Conservation (phyloP, 345 rosid genomes). For the Eucalyptus brandiana region DNA sequence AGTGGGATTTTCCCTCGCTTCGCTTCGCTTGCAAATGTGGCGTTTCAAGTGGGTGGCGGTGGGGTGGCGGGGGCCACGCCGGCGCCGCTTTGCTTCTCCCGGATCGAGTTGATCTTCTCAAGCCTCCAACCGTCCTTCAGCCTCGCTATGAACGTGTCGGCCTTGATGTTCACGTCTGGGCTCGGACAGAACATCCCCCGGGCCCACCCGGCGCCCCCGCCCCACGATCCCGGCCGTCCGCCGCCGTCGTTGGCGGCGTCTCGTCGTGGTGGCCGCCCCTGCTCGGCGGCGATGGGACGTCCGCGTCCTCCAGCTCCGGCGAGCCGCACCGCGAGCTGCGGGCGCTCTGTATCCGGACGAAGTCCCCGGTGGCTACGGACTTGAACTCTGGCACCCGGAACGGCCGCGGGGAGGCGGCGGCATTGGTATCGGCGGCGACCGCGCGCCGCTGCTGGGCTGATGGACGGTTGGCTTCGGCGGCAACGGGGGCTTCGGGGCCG, state of each 20-base stretch:
- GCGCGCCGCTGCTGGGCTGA: constrained; percentile 14
- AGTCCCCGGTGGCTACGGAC: constrained; percentile 35
- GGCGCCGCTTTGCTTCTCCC: constrained; percentile 23
- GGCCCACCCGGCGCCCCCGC: not conserved
- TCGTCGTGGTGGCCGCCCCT: not conserved
- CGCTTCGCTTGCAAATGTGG: not conserved
- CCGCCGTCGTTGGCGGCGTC: not conserved
- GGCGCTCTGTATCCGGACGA: constrained; percentile 37
- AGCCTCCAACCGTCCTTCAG: constrained; percentile 65
- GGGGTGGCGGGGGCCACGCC: constrained; percentile 1
- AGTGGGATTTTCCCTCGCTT: not conserved
- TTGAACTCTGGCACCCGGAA: constrained; percentile 30
- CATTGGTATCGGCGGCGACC: constrained; percentile 17
- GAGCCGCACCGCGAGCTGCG: constrained; percentile 60
- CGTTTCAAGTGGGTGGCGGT: not conserved
- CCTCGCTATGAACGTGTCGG: constrained; percentile 79
- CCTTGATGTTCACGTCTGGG: constrained; percentile 77
- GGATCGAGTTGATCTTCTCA: constrained; percentile 62
- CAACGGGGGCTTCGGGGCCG: constrained; percentile 48
- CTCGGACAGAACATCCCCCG: constrained; percentile 44
- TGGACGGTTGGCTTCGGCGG: constrained; percentile 21
- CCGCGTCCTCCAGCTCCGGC: constrained; percentile 14
- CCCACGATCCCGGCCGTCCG: not conserved
- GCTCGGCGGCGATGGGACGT: not conserved
- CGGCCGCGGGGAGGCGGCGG: constrained; percentile 67